These are phyloP conservation scores for Stipa capillata DNA, from an alignment of 176 grass and related monocot genomes.

Conservation along the genomic window DNA sequence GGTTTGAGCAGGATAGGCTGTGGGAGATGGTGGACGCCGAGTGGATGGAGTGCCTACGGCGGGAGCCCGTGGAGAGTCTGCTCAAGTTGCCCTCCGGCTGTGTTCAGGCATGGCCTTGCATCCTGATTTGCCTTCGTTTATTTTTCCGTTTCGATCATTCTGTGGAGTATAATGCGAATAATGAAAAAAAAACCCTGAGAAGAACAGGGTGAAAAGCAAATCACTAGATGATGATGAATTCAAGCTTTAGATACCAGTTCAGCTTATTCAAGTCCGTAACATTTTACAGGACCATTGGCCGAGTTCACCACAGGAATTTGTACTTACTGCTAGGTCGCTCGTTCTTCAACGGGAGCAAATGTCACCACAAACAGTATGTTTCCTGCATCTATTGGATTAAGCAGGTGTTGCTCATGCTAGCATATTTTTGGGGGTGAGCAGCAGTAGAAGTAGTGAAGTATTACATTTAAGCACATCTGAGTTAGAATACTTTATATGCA, in stretches of 20 bases:
- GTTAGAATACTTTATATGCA: background rate
- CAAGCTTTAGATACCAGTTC: background rate
- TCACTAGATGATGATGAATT: no score
- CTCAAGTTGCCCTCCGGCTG: constrained; percentile 63
- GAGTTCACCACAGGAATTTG: constrained; percentile 47
- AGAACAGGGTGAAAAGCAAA: no score
- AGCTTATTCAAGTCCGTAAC: background rate
- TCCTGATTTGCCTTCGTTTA: background rate
- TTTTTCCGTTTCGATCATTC: background rate
- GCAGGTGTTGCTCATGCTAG: background rate
- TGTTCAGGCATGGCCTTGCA: constrained; percentile 32
- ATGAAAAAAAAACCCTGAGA: no score
- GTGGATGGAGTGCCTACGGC: constrained; percentile 80
- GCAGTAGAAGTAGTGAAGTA: background rate
- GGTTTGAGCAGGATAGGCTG: constrained; percentile 45
- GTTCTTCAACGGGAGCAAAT: constrained; percentile 56
- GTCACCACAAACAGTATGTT: constrained; percentile 43
- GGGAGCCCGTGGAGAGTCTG: constrained; percentile 51
- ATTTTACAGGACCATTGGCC: constrained; percentile 69
- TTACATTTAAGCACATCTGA: background rate
- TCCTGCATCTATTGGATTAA: background rate
- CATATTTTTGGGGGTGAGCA: background rate
- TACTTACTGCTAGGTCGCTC: constrained; percentile 48
- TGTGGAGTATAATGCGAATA: background rate
- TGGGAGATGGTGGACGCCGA: constrained; percentile 75